Percentiles rank a stretch among this genome's conserved stretches.
Evolutionary conservation across 352 stramenopile species (phyloP).

Genomic region (Phytopythium ostracodes): DNA sequence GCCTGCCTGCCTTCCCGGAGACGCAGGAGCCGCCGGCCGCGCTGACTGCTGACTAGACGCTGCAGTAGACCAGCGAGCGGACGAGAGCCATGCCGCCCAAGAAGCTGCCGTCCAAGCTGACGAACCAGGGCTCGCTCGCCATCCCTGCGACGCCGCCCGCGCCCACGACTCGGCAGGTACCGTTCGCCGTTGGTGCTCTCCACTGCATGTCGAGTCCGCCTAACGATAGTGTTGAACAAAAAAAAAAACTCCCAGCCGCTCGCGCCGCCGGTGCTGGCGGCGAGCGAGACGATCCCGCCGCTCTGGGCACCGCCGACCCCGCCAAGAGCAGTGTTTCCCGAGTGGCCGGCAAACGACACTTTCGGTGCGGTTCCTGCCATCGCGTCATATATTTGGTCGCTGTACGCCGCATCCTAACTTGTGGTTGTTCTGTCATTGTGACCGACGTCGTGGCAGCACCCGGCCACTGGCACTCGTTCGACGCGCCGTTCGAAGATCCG

Average conservation of each 20-base stretch:
- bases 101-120: constrained; percentile 34
- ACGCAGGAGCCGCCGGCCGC: neutral
- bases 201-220: no score
- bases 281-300: constrained; percentile 28
- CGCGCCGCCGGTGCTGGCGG: constrained; percentile 15
- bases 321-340: constrained; percentile 50
- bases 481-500: constrained; percentile 44
- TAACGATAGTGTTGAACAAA: no score
- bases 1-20: neutral
- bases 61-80: neutral
- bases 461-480: constrained; percentile 45
- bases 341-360: constrained; percentile 40
- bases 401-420: constrained; percentile 8
- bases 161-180: constrained; percentile 7
- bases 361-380: constrained; percentile 9
- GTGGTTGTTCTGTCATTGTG: neutral
- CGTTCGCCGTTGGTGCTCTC: neutral
- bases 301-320: constrained; percentile 30
- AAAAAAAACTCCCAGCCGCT: no score
- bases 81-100: constrained; percentile 31
- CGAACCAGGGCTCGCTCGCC: constrained; percentile 16
- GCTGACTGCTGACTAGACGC: neutral
- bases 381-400: constrained; percentile 2
- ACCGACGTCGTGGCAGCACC: constrained; percentile 12
- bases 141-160: constrained; percentile 5